A percentile compares a stretch with the other conserved stretches of the same genome.
phyloP scores from a whole-genome alignment of 2,329 filamentous ascomycete genomes.

The Hypoxylon sp. region DNA sequence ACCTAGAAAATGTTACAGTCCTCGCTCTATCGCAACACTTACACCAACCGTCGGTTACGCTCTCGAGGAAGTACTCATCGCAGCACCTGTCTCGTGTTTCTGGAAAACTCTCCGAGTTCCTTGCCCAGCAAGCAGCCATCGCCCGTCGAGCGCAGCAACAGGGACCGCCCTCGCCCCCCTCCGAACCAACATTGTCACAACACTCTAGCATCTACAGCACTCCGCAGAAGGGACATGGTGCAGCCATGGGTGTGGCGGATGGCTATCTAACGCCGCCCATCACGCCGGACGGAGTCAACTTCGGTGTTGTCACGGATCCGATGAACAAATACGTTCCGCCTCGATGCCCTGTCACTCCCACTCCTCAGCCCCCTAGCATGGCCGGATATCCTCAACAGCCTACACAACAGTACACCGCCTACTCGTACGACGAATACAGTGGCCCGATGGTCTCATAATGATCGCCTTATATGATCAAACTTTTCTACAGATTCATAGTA shows the following conservation, averaged over 20 bases:
- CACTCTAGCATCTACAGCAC: conserved; percentile 75
- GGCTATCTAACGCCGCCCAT: conserved; percentile 88
- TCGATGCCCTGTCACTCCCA: conserved; percentile 70
- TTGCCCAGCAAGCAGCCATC: conserved; percentile 66
- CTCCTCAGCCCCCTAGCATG: conserved; percentile 57
- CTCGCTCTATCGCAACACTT: conserved; percentile 67
- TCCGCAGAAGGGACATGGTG: conserved; percentile 77
- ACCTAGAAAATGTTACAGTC: conserved; percentile 73
- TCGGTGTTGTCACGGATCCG: conserved; percentile 54
- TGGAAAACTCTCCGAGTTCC: conserved; percentile 64
- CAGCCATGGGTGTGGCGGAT: conserved; percentile 68
- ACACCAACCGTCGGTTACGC: conserved; percentile 64
- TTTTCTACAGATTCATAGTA: conserved; percentile 23
- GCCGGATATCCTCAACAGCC: conserved; percentile 50
- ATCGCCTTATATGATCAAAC: conserved; percentile 1
- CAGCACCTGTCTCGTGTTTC: conserved; percentile 63
- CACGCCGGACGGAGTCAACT: conserved; percentile 75
- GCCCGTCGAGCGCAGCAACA: conserved; percentile 54
- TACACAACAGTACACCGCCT: conserved; percentile 55
- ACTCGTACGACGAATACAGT: conserved; percentile 54
- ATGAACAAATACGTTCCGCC: conserved; percentile 60
- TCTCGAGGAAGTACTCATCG: conserved; percentile 68
- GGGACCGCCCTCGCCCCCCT: conserved; percentile 67
- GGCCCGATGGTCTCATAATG: conserved; percentile 44
- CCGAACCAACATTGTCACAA: conserved; percentile 60